Evolutionary conservation across 129 eudicot genomes (phyloP).

Genomic region (Kitagawia praeruptora): DNA sequence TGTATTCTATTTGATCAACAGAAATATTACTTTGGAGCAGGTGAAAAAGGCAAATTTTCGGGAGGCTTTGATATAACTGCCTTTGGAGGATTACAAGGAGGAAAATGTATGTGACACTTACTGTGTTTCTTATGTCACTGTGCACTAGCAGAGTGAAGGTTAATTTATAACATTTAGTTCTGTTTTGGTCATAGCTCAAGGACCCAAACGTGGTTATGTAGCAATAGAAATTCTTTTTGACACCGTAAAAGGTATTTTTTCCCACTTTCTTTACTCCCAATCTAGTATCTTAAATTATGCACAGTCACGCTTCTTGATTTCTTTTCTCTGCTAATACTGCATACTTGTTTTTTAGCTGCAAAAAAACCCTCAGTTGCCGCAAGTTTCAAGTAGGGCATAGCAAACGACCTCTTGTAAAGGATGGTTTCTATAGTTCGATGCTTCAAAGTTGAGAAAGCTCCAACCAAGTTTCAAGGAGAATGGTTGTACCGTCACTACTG

Average conservation of each 20-base stretch:
- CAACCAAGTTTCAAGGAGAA: constrained; percentile 89
- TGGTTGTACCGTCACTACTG: constrained; percentile 95
- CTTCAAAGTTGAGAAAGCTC: constrained; percentile 78
- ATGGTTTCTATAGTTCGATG: constrained; percentile 70
- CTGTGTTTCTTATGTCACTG: background rate
- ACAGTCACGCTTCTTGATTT: background rate
- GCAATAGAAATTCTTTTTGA: constrained; percentile 73
- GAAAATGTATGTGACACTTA: constrained; percentile 35
- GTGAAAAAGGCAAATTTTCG: constrained; percentile 83
- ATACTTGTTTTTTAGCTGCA: constrained; percentile 47
- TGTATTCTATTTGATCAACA: too few relatives aligned
- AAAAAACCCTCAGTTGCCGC: constrained; percentile 95
- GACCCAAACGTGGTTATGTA: constrained; percentile 76
- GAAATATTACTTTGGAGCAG: too few relatives aligned
- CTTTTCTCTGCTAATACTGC: constrained; percentile 1
- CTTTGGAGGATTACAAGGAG: constrained; percentile 65
- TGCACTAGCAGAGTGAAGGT: background rate
- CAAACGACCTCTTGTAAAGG: too few relatives aligned
- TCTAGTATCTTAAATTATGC: background rate
- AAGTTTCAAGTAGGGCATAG: too few relatives aligned
- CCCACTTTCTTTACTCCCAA: background rate
- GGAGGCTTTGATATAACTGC: constrained; percentile 95
- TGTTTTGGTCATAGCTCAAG: constrained; percentile 30
- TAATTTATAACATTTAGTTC: constrained; percentile 6
- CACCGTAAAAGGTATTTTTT: constrained; percentile 56